Evolutionary conservation across 306 rosid genomes (phyloP).

Genomic region (Calophaca sinica): DNA sequence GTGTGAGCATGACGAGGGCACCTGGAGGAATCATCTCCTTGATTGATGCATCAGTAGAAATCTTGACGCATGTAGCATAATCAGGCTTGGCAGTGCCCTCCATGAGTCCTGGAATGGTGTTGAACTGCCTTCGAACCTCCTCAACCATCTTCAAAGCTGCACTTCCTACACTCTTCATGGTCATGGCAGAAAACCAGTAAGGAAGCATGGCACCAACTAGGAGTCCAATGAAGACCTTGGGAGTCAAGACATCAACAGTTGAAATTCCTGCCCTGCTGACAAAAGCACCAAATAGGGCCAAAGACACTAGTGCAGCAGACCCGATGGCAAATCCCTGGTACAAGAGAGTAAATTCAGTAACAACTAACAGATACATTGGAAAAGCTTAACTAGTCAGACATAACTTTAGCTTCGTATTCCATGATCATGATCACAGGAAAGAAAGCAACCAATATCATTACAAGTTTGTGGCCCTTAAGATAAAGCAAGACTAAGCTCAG

Average conservation of each 20-base stretch:
- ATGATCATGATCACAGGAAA: background rate
- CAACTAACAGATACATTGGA: conserved; percentile 8
- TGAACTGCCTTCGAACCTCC: conserved; percentile 89
- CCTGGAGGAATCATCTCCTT: conserved; percentile 93
- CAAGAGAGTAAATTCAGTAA: conserved; percentile 6
- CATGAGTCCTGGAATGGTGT: conserved; percentile 77
- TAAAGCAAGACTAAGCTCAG: background rate
- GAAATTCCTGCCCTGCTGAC: conserved; percentile 76
- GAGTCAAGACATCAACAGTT: conserved; percentile 79
- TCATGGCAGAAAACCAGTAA: conserved; percentile 92
- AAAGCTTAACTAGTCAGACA: background rate
- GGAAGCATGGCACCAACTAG: conserved; percentile 88
- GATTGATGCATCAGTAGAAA: conserved; percentile 87
- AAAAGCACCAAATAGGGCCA: conserved; percentile 83
- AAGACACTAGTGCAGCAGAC: conserved; percentile 78
- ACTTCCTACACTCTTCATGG: conserved; percentile 92
- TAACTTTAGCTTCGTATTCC: background rate
- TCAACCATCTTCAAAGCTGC: conserved; percentile 89
- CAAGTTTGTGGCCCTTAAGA: background rate
- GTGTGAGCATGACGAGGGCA: conserved; percentile 86
- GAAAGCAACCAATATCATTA: conserved; percentile 1
- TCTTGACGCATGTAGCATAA: conserved; percentile 83
- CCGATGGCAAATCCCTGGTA: conserved; percentile 82
- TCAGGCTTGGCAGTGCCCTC: conserved; percentile 79
- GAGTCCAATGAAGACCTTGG: conserved; percentile 87